Evolutionary conservation across 257 asterid species (phyloP), one percentile per base, ranked within the genome.

Genomic region (Henckelia pumila): DNA sequence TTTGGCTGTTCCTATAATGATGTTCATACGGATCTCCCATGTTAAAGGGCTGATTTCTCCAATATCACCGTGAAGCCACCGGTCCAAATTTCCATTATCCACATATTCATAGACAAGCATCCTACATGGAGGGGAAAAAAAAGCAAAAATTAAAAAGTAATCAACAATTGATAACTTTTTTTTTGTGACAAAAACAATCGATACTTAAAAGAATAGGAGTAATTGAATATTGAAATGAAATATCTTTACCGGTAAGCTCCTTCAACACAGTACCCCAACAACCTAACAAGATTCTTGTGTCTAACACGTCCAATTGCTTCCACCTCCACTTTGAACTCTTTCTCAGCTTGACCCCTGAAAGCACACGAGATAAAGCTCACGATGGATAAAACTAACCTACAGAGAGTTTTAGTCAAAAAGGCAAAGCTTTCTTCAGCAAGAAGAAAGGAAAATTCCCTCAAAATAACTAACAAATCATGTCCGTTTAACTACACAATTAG

Each of bases 51-150:
- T 92, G 52, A 86, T 79, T 60, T 92, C 91, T 49, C 97, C 97
- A 29, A 92, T 91, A 64, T 92, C 97, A 44, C 98, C 98, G 52
- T 92, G 98, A 69, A 92, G 84, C 98, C 98, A 89, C 60, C 89
- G 98, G 73, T 92, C 98, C 84, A 92, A 80, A 77, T 84, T 89
- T 57, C 97, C 97, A 56, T 86, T 89, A 68, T 92, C 94, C 49
- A 92, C 94, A 66, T 86, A 92, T 71, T 92, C 98, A 53, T 92
- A 92, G 59, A 92, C 97, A 56, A 92, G 92, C 98, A 92, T 92
- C 88, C 98, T 92, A 62, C 33, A 63, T n/a, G 22, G 49, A 28
- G 49, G n/a, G n/a, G 16, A 32, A 49, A 52, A 68, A 65, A 9
- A 71, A 56, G 49, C 49, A 24, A 11, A 20, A 56, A 44, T 14